Evolutionary conservation across 495 filamentous ascomycete species (phyloP).

Genomic region (Astrothelium macrocarpum): DNA sequence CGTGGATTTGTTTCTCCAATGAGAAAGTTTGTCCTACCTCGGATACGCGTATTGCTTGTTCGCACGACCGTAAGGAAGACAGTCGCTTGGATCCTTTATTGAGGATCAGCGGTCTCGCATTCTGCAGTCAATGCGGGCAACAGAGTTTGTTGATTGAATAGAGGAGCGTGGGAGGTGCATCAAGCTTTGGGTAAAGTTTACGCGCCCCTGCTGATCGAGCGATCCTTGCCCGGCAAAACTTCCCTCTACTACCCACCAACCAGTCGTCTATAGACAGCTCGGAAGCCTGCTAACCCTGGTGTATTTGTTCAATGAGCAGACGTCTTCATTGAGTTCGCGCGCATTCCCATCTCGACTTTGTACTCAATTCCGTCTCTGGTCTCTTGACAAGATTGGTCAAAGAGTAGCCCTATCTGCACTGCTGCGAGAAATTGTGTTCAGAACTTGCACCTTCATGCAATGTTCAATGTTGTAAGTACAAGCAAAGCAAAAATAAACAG

Average conservation of each 20-base stretch:
- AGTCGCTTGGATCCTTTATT: background rate
- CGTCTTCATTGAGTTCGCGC: no score
- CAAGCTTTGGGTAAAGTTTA: no score
- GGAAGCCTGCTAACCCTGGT: no score
- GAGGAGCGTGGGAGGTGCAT: no score
- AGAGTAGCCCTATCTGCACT: background rate
- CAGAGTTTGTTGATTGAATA: no score
- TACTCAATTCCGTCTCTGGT: background rate
- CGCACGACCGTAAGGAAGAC: background rate
- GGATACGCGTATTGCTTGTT: background rate
- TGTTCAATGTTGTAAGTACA: conserved; percentile 1
- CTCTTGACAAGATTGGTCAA: background rate
- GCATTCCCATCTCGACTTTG: no score
- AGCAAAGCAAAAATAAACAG: background rate
- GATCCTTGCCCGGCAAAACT: no score
- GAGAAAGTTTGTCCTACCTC: background rate
- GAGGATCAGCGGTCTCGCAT: background rate
- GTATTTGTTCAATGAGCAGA: no score
- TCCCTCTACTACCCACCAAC: no score
- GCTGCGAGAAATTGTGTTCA: background rate
- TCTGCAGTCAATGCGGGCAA: no score
- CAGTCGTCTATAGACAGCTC: no score
- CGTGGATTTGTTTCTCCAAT: background rate
- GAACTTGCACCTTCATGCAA: background rate
- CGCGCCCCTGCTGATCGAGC: no score